Evolutionary conservation across 306 rosid genomes (phyloP).

Genomic region (Prunus padus): DNA sequence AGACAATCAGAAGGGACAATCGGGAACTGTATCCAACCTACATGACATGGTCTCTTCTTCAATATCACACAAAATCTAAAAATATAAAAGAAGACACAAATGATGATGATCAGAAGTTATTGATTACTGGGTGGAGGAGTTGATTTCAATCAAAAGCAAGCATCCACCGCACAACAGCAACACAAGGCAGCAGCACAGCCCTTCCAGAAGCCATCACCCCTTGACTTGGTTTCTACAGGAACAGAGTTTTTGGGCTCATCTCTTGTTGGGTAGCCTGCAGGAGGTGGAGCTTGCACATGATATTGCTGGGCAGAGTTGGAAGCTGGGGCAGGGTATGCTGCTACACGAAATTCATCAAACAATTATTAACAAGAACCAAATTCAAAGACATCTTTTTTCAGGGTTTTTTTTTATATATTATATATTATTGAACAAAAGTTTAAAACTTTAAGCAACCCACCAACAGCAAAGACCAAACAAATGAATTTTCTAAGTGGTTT

Average conservation of each 20-base stretch:
- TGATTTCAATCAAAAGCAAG: conserved; percentile 47
- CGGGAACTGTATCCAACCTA: not conserved
- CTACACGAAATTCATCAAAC: not conserved
- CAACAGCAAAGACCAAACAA: too few relatives aligned
- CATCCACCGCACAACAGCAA: conserved; percentile 77
- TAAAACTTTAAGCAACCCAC: too few relatives aligned
- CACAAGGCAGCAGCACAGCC: conserved; percentile 82
- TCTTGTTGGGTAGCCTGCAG: conserved; percentile 65
- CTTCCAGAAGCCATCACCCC: conserved; percentile 86
- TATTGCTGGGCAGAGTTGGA: conserved; percentile 28
- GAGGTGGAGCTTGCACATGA: conserved; percentile 43
- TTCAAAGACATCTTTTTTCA: too few relatives aligned
- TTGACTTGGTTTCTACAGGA: conserved; percentile 50
- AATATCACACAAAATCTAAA: not conserved
- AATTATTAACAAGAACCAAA: not conserved
- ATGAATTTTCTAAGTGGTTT: too few relatives aligned
- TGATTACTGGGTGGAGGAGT: not conserved
- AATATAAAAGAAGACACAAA: not conserved
- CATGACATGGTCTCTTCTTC: not conserved
- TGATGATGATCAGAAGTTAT: too few relatives aligned
- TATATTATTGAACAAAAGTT: too few relatives aligned
- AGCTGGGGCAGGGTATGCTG: conserved; percentile 36
- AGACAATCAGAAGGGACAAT: not conserved
- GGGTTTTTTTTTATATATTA: too few relatives aligned
- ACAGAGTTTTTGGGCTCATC: conserved; percentile 34